A percentile compares a stretch with the other conserved stretches of the same genome.
Conservation (phyloP, 768 basidiomycete genomes). For the Tephrocybe sp. region DNA sequence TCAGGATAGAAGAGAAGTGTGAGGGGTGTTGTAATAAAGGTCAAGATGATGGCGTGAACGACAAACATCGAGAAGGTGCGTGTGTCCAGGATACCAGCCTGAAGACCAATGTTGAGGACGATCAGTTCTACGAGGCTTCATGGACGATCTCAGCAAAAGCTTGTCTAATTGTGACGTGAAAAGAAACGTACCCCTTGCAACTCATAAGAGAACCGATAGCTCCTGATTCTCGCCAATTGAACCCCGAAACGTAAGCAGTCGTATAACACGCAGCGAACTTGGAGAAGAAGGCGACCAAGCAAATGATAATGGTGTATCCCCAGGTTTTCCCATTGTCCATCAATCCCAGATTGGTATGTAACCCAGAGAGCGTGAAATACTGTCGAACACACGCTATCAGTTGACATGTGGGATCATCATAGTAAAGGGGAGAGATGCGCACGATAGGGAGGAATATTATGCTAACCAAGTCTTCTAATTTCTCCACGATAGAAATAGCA, state of each 20-base stretch:
- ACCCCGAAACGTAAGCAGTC: slow-evolving; percentile 59
- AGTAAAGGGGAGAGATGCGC: slow-evolving; percentile 22
- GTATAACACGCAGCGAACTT: slow-evolving; percentile 74
- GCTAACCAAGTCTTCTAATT: slow-evolving; percentile 82
- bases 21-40: slow-evolving; percentile 83
- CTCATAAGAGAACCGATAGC: slow-evolving; percentile 88
- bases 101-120: slow-evolving; percentile 84
- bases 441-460: slow-evolving; percentile 78
- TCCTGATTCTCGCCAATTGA: slow-evolving; percentile 71
- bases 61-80: slow-evolving; percentile 90
- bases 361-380: slow-evolving; percentile 81
- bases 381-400: slow-evolving; percentile 25
- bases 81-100: slow-evolving; percentile 58
- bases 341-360: slow-evolving; percentile 76
- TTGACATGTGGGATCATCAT: background rate
- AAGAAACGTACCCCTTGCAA: slow-evolving; percentile 70
- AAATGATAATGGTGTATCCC: slow-evolving; percentile 78
- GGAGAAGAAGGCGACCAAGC: slow-evolving; percentile 68
- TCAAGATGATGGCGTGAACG: slow-evolving; percentile 70
- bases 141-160: background rate
- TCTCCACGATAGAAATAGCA: slow-evolving; percentile 77
- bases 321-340: slow-evolving; percentile 75
- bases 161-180: background rate
- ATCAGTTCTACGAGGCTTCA: slow-evolving; percentile 81
- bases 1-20: slow-evolving; percentile 75